Evolutionary conservation across 176 grass and related monocot species (phyloP).

Genomic region (Oryza meridionalis): DNA sequence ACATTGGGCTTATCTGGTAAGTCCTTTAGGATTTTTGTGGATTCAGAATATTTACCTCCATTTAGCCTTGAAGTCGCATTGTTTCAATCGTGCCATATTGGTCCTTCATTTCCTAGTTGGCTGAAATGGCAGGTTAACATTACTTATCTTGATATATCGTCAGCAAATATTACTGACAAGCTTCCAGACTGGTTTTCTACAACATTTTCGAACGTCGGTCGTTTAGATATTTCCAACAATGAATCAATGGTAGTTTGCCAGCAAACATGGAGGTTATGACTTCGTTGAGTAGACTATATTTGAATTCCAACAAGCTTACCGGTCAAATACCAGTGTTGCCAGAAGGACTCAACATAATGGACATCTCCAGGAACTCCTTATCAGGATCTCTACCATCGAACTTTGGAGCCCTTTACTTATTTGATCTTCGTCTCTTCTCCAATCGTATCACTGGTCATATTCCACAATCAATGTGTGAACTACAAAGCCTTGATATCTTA

Average conservation of each 20-base stretch:
- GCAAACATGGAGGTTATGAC: background rate
- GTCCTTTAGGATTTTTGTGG: background rate
- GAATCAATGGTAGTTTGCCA: background rate
- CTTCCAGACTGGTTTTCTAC: slow-evolving; percentile 42
- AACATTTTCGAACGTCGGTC: accelerated
- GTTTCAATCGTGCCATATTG: slow-evolving; percentile 36
- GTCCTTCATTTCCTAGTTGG: slow-evolving; percentile 43
- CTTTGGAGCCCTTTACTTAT: too few species aligned
- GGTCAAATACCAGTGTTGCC: too few species aligned
- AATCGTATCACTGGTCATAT: too few species aligned
- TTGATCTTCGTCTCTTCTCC: too few species aligned
- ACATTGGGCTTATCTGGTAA: background rate
- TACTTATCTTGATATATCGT: background rate
- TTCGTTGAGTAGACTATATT: background rate
- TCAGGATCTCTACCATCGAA: too few species aligned
- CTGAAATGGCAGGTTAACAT: slow-evolving; percentile 2
- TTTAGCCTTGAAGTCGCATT: background rate
- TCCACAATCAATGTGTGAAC: too few species aligned
- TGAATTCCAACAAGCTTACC: too few species aligned
- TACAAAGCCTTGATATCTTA: accelerated
- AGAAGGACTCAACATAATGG: too few species aligned
- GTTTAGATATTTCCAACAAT: slow-evolving; percentile 37
- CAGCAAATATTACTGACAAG: background rate
- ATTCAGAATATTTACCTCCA: slow-evolving; percentile 2
- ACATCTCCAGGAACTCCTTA: too few species aligned